Percentiles rank a stretch among this genome's conserved stretches.
phyloP scores from a whole-genome alignment of 2,329 filamentous ascomycete genomes.

The Curvularia lunata region DNA sequence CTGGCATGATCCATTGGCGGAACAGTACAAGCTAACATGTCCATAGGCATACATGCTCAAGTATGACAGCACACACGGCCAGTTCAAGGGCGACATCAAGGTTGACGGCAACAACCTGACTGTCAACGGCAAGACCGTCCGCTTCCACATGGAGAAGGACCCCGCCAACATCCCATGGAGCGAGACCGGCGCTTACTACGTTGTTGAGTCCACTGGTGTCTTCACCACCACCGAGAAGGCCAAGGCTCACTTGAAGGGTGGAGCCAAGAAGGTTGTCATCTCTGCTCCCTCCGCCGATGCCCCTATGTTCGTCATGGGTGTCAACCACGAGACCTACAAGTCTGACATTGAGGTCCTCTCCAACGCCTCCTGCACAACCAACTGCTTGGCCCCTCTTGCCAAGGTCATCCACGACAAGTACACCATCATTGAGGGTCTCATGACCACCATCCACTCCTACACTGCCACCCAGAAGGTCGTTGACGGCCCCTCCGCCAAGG shows the following conservation, averaged over 20 bases:
- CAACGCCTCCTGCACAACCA: conserved; percentile 99
- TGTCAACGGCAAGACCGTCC: conserved; percentile 93
- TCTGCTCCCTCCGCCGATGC: conserved; percentile 92
- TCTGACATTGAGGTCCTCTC: conserved; percentile 91
- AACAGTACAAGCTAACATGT: conserved; percentile 35
- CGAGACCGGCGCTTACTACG: conserved; percentile 86
- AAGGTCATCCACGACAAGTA: conserved; percentile 99
- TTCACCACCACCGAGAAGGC: conserved; percentile 99
- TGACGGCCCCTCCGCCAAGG: conserved; percentile 96
- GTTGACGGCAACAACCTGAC: conserved; percentile 74
- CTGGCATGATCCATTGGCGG: too few relatives aligned
- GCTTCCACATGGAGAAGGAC: conserved; percentile 93
- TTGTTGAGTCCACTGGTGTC: conserved; percentile 97
- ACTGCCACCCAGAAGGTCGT: conserved; percentile 99
- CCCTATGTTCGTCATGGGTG: conserved; percentile 99
- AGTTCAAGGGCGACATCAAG: conserved; percentile 91
- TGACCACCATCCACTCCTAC: conserved; percentile 99
- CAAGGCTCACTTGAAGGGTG: conserved; percentile 89
- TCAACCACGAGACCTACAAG: conserved; percentile 95
- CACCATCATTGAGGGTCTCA: conserved; percentile 96
- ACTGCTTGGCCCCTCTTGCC: conserved; percentile 98
- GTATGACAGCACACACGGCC: conserved; percentile 96
- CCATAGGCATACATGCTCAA: conserved; percentile 98
- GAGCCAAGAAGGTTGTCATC: conserved; percentile 92
- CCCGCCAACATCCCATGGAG: conserved; percentile 89